Conservation (phyloP, 306 rosid genomes). For the Purshia tridentata region DNA sequence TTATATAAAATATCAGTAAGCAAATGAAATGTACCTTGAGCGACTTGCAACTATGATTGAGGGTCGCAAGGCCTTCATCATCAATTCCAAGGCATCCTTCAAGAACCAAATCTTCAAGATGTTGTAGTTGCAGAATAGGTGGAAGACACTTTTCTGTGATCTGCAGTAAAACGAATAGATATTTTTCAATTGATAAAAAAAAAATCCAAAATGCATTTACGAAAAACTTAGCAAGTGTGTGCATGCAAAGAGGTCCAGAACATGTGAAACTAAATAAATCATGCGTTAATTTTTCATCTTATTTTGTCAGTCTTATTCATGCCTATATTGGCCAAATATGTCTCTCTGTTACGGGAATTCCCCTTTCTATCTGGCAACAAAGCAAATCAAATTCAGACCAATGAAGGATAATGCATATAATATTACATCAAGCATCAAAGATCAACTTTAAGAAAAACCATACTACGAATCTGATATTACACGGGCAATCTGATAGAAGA, state of each 20-base stretch:
- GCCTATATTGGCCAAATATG: background rate
- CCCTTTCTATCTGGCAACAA: background rate
- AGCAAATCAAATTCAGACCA: background rate
- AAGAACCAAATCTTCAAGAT: conserved; percentile 47
- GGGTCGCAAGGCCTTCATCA: conserved; percentile 39
- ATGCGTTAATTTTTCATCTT: background rate
- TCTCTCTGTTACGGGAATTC: background rate
- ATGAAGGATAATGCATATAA: background rate
- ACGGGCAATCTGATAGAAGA: no score
- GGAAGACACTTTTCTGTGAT: conserved; percentile 51
- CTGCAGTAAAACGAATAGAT: conserved; percentile 20
- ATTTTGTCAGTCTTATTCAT: background rate
- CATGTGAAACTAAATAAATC: background rate
- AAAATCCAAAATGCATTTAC: background rate
- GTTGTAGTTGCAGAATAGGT: conserved; percentile 33
- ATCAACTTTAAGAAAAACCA: no score
- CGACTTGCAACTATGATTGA: conserved; percentile 25
- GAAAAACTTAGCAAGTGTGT: background rate
- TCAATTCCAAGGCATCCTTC: conserved; percentile 55
- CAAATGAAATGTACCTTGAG: conserved; percentile 35
- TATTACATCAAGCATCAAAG: background rate
- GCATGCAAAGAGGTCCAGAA: background rate
- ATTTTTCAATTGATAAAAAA: background rate
- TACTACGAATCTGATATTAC: no score
- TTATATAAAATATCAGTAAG: background rate